Percentiles rank a stretch among this genome's conserved stretches.
These are phyloP conservation scores for Colletotrichum australisinense DNA, from an alignment of 2,329 filamentous ascomycete genomes.

Conservation along the genomic window DNA sequence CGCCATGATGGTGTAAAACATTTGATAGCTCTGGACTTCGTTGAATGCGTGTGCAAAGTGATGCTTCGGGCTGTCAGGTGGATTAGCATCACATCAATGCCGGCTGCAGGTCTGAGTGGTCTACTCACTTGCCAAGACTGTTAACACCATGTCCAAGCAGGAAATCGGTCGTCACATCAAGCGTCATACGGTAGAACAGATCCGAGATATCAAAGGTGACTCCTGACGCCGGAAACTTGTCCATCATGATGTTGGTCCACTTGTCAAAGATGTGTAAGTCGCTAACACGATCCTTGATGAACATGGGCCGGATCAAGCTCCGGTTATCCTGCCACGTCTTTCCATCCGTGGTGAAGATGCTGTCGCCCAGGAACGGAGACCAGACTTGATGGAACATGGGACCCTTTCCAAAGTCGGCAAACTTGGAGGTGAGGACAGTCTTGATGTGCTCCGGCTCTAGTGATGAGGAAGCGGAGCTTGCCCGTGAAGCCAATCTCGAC, in stretches of 20 bases:
- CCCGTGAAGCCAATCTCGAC: conserved; percentile 50
- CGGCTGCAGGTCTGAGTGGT: not conserved
- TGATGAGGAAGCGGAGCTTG: conserved; percentile 54
- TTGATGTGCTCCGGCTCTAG: conserved; percentile 63
- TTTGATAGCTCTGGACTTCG: conserved; percentile 76
- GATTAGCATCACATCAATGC: conserved; percentile 34
- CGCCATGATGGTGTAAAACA: conserved; percentile 65
- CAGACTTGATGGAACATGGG: conserved; percentile 54
- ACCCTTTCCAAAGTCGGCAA: conserved; percentile 65
- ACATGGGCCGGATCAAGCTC: conserved; percentile 65
- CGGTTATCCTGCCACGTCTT: conserved; percentile 64
- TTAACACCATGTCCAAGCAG: conserved; percentile 70
- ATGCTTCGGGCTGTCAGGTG: conserved; percentile 56
- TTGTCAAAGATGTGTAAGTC: conserved; percentile 69
- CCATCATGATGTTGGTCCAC: conserved; percentile 68
- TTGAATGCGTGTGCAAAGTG: conserved; percentile 77
- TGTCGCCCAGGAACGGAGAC: conserved; percentile 62
- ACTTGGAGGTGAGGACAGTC: conserved; percentile 61
- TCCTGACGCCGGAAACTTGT: conserved; percentile 66
- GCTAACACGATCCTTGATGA: conserved; percentile 57
- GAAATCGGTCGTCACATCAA: conserved; percentile 76
- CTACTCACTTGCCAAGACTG: conserved; percentile 53
- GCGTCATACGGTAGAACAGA: conserved; percentile 73
- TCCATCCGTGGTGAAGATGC: conserved; percentile 67
- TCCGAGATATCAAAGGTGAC: conserved; percentile 69